phyloP scores from a whole-genome alignment of 176 grass and related monocot genomes.

The Chrysopogon serrulatus region DNA sequence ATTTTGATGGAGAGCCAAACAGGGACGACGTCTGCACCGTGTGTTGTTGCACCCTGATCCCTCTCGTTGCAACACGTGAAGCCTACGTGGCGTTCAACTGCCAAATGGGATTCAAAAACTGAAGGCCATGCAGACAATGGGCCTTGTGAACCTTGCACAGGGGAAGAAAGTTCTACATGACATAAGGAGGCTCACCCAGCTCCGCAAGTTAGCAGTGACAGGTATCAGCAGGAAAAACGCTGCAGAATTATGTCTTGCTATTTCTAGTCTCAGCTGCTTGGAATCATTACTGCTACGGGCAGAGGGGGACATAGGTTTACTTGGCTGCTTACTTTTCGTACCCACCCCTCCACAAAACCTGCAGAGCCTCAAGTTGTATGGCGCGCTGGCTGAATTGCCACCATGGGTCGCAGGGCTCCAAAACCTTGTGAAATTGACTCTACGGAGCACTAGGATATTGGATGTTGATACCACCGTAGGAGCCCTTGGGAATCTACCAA shows the following conservation, averaged over 20 bases:
- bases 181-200: neutral
- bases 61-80: neutral
- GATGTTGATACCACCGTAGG: rapidly evolving
- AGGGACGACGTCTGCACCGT: neutral
- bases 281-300: neutral
- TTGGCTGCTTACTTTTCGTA: neutral
- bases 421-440: neutral
- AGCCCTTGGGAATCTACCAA: neutral
- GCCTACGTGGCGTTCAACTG: neutral
- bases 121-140: neutral
- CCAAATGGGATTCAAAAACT: neutral
- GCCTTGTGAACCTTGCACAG: neutral
- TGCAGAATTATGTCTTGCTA: neutral
- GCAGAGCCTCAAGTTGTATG: neutral
- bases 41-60: neutral
- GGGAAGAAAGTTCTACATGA: neutral
- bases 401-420: neutral
- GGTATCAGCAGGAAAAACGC: neutral
- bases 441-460: neutral
- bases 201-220: neutral
- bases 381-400: neutral
- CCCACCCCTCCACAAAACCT: neutral
- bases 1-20: neutral
- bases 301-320: neutral
- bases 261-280: neutral